These are phyloP conservation scores for Citeromyces siamensis DNA, from an alignment of 1,139 yeast genomes.

Conservation along the genomic window DNA sequence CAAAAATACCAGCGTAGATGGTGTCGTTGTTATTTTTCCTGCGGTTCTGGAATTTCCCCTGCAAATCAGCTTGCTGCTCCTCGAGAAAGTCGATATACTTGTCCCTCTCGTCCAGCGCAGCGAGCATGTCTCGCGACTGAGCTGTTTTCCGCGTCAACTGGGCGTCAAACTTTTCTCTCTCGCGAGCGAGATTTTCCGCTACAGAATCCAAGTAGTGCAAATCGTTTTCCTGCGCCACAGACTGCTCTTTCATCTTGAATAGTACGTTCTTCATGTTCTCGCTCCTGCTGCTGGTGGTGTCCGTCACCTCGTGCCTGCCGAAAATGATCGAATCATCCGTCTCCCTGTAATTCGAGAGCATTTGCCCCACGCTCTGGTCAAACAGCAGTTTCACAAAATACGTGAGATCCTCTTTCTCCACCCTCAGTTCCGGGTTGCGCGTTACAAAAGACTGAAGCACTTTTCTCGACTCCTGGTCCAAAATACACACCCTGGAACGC, in stretches of 20 bases:
- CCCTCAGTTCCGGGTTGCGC: background rate
- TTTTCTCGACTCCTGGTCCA: conserved; percentile 1
- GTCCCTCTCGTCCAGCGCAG: background rate
- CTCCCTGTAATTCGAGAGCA: background rate
- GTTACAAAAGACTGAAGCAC: background rate
- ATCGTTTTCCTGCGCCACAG: background rate
- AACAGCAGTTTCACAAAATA: conserved; percentile 4
- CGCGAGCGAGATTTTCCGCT: background rate
- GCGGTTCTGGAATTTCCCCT: background rate
- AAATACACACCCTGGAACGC: conserved; percentile 1
- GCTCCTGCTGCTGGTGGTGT: background rate
- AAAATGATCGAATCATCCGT: background rate
- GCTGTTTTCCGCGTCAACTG: background rate
- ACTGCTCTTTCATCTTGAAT: background rate
- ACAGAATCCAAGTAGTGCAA: background rate
- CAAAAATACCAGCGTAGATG: background rate
- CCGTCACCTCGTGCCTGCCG: background rate
- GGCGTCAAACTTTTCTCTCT: background rate
- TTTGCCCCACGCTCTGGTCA: background rate
- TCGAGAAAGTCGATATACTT: background rate
- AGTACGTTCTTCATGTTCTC: conserved; percentile 2
- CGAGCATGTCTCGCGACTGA: background rate
- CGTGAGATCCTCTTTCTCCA: background rate
- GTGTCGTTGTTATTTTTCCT: background rate
- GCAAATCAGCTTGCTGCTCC: background rate